Evolutionary conservation across 2,329 filamentous ascomycete species (phyloP), one percentile per base, ranked within the genome.

Genomic region (Trichoderma koningii): DNA sequence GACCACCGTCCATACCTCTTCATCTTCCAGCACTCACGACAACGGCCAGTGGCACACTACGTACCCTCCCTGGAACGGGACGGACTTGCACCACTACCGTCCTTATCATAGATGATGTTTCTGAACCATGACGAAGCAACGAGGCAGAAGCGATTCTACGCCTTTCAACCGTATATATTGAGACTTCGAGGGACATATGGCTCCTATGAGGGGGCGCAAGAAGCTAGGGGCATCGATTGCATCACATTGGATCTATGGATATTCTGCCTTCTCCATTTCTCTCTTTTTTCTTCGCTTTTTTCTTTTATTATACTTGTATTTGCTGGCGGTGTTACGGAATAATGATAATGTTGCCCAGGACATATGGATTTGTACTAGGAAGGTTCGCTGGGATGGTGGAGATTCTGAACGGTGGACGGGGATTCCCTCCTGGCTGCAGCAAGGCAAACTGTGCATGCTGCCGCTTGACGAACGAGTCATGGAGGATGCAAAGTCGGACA

Each of bases 1-100:
- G 34, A 64, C 68, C 34, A 71, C 70, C 19, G 64, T 65, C 60
- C 62, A 66, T 28, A 50, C 69, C 12, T 67, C 68, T 10, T 69
- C 71, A 15, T 65, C 69, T 34, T 68, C 72, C n/a, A 68, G 69
- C 41, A 75, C 74, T 14, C 73, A 77, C 47, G 80, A 82, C 63
- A 68, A 82, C 61, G 80, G 81, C 19, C 71, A 71, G 56, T 82
- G 81, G 81, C 79, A 80, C 65, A 80, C 80, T 3, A 75, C 75
- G 0, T 82, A 82, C 62, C 78, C 79, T 3, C 50, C 78, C 0
- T 81, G 78, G 78, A 82, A 81, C 66, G 75, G 71, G 59, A 81
- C 80, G 2, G 66, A 26, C 34, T 45, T 21, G 51, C 44, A 66
- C 19, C 55, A 51, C 14, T 51, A 45, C n/a, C 63, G 51, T 47